Evolutionary conservation across 805 yeast genomes (phyloP), one percentile per base, ranked within the genome.

Genomic region (Groenewaldozyma tartarivorans): DNA sequence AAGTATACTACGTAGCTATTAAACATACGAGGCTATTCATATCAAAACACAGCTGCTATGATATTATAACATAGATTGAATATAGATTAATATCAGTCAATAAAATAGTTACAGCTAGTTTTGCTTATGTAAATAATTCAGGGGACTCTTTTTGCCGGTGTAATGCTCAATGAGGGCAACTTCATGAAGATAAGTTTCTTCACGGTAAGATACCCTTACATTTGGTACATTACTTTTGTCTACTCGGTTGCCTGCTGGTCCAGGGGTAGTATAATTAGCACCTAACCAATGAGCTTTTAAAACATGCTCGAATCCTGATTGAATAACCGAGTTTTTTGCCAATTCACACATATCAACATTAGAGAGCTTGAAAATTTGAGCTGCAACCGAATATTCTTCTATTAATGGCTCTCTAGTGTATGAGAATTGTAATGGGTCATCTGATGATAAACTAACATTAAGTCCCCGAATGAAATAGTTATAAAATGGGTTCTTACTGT

Each of bases 331-430:
- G 61, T 90, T 88, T 48, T 78, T 72, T 0, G 99, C 98, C 52
- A 92, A 68, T 60, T 92, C 99, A 58, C 97, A 88, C 94, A 92
- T 86, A 62, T 92, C 98, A 24, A 90, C 97, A 47, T 86, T 78
- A 0, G 95, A 85, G 33, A 92, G 70, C 58, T 92, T 87, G 69
- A 88, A 92, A 51, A 92, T 92, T 62, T 92, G 97, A 0, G 96
- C 97, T 4, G 98, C 98, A 22, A 92, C 97, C 2, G 96, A 85
- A 60, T 88, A 92, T 62, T 92, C 98, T 61, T 92, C 98, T 51
- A 92, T 92, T 55, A 92, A 71, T 13, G 99, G 97, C 57, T 92
- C 99, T 55, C 94, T 78, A 24, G 99, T 92, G 64, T 87, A 92
- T 0, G 96, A 83, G 58, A 92, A 92, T 64, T 94, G 99, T 39